Conservation (phyloP, 768 basidiomycete genomes). For the Fistulinella prunicolor region DNA sequence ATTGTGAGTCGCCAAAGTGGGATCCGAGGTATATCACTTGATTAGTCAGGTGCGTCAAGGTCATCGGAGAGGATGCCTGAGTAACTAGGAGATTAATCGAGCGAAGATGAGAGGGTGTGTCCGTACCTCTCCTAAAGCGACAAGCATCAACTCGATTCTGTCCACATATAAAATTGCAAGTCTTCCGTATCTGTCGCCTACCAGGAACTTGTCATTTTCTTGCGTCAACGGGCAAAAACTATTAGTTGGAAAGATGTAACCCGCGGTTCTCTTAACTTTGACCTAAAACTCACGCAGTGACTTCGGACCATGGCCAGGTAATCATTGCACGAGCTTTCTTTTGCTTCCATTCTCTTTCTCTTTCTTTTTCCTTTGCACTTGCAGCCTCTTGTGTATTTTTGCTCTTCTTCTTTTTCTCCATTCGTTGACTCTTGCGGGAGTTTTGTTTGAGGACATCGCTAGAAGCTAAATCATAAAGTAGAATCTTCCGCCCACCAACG, state of each 20-base stretch:
- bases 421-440: slow-evolving; percentile 50
- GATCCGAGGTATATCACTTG: slow-evolving; percentile 78
- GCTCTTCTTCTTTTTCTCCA: slow-evolving; percentile 51
- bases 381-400: slow-evolving; percentile 39
- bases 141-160: slow-evolving; percentile 44
- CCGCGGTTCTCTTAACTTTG: not conserved
- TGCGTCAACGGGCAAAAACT: slow-evolving; percentile 55
- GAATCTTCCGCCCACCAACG: slow-evolving; percentile 62
- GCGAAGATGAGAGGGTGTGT: not conserved
- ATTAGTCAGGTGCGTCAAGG: slow-evolving; percentile 67
- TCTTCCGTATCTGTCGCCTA: slow-evolving; percentile 72
- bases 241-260: slow-evolving; percentile 2
- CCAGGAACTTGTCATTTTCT: slow-evolving; percentile 46
- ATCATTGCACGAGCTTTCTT: slow-evolving; percentile 54
- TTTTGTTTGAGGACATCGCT: slow-evolving; percentile 49
- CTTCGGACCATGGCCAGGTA: slow-evolving; percentile 75
- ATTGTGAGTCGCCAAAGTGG: slow-evolving; percentile 76
- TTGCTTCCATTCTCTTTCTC: slow-evolving; percentile 50
- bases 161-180: slow-evolving; percentile 63
- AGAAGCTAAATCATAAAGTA: slow-evolving; percentile 58
- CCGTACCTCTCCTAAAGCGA: slow-evolving; percentile 72
- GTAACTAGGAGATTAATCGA: slow-evolving; percentile 5
- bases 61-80: slow-evolving; percentile 69
- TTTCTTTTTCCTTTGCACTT: slow-evolving; percentile 55
- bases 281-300: slow-evolving; percentile 55